Evolutionary conservation across 2,329 filamentous ascomycete genomes (phyloP), one percentile per base, ranked within the genome.

Genomic region (Fusarium sp.): DNA sequence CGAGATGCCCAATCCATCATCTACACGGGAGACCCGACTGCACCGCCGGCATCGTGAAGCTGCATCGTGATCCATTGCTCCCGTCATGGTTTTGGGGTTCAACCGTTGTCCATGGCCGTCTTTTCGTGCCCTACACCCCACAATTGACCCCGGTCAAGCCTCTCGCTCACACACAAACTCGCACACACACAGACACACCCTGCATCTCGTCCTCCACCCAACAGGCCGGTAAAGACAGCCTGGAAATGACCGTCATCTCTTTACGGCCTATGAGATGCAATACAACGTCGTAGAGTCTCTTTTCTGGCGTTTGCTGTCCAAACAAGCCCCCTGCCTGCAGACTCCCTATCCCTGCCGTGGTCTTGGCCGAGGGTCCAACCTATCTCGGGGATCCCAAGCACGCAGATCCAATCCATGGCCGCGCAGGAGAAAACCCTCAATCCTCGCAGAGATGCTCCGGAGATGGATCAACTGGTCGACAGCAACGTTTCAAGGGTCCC

Each of bases 351-450:
- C 65, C 51, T 61, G 56, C 44, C 31, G 50, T 28, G 23, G 31
- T n/a, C 46, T n/a, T 36, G 18, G 30, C 46, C 46, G 46, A 16
- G 8, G 13, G 15, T 9, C 40, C 8, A 7, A 27, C 11, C 16
- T 40, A 9, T 16, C 11, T 16, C 28, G 44, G n/a, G 18, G 28
- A 28, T 28, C 16, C 30, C 39, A 28, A 46, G 53, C 53, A 57
- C 27, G 41, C 54, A 54, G 53, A 61, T 66, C 58, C 55, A 66
- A 60, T 62, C 63, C 63, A 34, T 58, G 44, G 40, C 53, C 52
- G 52, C 61, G 30, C 30, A 41, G 23, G 4, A 23, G 18, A 23
- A 23, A 52, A 18, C 34, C 50, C 51, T 18, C 30, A 15, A 23
- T 23, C 18, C 18, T 23, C 18, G 18, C 18, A 23, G 18, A 23